These are phyloP conservation scores for Cladosporium velox DNA, from an alignment of 2,329 filamentous ascomycete species.

Conservation along the genomic window DNA sequence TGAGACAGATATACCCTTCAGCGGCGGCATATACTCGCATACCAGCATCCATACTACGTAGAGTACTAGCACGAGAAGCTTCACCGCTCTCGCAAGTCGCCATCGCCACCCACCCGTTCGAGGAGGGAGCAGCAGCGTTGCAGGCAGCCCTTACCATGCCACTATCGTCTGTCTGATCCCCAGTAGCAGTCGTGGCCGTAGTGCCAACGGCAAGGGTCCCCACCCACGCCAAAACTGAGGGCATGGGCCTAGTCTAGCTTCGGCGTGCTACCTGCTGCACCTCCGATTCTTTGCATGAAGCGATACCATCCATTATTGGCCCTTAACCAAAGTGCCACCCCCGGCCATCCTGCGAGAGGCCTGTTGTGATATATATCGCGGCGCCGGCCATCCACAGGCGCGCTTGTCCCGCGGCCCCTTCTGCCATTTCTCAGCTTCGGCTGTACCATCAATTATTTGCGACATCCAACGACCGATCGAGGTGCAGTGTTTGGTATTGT, in stretches of 20 bases:
- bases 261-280: slow-evolving; percentile 3
- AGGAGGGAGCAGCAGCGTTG: not conserved
- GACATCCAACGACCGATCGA: not conserved
- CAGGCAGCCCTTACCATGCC: not conserved
- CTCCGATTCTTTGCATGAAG: slow-evolving; percentile 19
- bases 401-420: slow-evolving; percentile 13
- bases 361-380: slow-evolving; percentile 14
- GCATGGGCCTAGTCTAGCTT: slow-evolving; percentile 14
- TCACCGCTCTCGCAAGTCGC: slow-evolving; percentile 8
- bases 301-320: slow-evolving; percentile 20
- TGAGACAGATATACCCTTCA: not conserved
- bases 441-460: not conserved
- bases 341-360: slow-evolving; percentile 15
- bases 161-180: not conserved
- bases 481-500: not conserved
- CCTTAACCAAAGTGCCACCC: slow-evolving; percentile 6
- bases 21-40: not conserved
- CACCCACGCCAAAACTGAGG: slow-evolving; percentile 1
- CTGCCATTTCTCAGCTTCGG: slow-evolving; percentile 14
- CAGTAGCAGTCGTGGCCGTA: not conserved
- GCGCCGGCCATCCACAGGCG: slow-evolving; percentile 18
- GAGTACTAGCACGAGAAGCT: not conserved
- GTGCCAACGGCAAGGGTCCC: slow-evolving; percentile 9
- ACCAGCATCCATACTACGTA: not conserved
- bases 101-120: not conserved